Evolutionary conservation across 140 eudicot genomes (phyloP), one percentile per base, ranked within the genome.

Genomic region (Stevia rebaudiana): DNA sequence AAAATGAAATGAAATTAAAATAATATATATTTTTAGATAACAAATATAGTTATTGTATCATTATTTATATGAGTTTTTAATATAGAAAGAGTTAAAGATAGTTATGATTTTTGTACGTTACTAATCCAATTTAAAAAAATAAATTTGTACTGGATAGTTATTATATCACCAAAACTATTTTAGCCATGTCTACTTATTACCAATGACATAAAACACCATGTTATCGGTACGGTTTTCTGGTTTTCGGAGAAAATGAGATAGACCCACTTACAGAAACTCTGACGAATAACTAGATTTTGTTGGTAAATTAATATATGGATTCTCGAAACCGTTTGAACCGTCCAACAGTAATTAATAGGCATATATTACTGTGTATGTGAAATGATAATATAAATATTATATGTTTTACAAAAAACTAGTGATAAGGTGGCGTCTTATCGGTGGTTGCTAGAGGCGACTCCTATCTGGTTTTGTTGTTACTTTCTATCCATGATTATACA

Each of bases 351-450:
- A 36, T 10, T 36, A 59, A 37, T 28, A 22, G 12, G 19, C 16
- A 58, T n/a, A n/a, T n/a, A n/a, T 28, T 28, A 28, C 33, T 23
- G 37, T 72, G 47, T 52, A 53, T 73, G 78, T 65, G 6, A 30
- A 49, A 1, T 28, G 33, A 28, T 28, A 4, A 28, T 28, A 28
- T 28, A 28, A 2, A 28, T n/a, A n/a, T n/a, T n/a, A n/a, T n/a
- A n/a, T n/a, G n/a, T n/a, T n/a, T n/a, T n/a, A 28, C 33, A 28
- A 2, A 4, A 28, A 28, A 4, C 33, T 4, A 28, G 39, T 13
- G 61, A 53, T 74, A 74, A 67, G 79, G 74, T 49, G 31, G 69
- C 59, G 65, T 67, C 79, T 74, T 50, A 74, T 74, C 69, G 65
- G 77, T 25, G 57, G 71, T 72, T 41, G 65, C 77, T 72, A 72